Percentiles rank a stretch among this genome's conserved stretches.
Evolutionary conservation across 306 rosid species (phyloP).

Genomic region (Psophocarpus tetragonolobus): DNA sequence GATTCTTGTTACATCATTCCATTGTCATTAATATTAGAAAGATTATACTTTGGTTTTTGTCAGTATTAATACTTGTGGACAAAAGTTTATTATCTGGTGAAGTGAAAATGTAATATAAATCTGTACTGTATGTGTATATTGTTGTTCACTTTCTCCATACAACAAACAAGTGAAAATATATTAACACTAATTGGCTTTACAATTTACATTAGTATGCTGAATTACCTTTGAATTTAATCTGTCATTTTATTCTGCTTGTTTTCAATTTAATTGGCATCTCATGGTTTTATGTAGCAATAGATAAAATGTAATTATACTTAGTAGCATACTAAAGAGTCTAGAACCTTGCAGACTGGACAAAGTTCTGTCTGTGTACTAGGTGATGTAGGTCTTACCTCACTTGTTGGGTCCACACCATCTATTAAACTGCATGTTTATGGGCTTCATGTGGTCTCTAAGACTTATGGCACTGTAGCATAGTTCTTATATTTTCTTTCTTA

Average conservation of each 20-base stretch:
- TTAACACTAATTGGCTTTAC: neutral
- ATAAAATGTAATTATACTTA: neutral
- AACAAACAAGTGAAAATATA: neutral
- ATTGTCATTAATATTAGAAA: neutral
- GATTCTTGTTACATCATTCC: neutral
- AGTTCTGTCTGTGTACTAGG: neutral
- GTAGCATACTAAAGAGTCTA: neutral
- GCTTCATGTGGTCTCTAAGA: neutral
- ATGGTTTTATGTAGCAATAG: neutral
- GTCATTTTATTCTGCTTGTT: neutral
- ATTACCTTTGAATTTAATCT: neutral
- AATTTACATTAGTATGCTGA: neutral
- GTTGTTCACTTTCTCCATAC: neutral
- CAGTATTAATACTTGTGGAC: neutral
- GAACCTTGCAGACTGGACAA: neutral
- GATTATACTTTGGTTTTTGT: neutral
- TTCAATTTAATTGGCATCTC: neutral
- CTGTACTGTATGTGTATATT: neutral
- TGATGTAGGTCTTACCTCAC: neutral
- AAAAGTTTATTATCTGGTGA: neutral
- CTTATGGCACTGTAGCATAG: neutral
- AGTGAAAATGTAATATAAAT: neutral
- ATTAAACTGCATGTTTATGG: neutral
- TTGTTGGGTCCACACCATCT: neutral
- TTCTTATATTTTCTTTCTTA: slow-evolving; percentile 28